These are phyloP conservation scores for Helminthosporium solani DNA, from an alignment of 2,329 filamentous ascomycete species.

Conservation along the genomic window DNA sequence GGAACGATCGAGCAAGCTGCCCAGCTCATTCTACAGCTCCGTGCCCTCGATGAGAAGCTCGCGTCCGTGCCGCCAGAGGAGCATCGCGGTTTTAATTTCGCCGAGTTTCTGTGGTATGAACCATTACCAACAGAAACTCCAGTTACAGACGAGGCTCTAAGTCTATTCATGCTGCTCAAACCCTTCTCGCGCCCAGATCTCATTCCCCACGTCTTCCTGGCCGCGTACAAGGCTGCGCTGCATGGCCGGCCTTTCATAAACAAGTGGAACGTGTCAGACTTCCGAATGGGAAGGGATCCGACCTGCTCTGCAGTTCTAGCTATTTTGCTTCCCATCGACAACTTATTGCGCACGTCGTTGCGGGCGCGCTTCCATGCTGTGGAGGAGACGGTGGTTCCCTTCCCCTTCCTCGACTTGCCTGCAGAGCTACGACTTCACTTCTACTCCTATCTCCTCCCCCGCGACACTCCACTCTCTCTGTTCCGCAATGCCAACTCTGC, in stretches of 20 bases:
- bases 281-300: conserved; percentile 15
- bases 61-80: conserved; percentile 1
- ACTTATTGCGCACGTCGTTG: conserved; percentile 19
- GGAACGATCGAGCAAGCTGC: conserved; percentile 18
- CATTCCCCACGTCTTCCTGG: conserved; percentile 19
- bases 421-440: conserved; percentile 25
- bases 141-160: conserved; percentile 14
- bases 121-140: conserved; percentile 2
- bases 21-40: conserved; percentile 20
- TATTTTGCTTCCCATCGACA: conserved; percentile 19
- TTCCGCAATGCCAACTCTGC: background rate
- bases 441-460: conserved; percentile 20
- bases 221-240: conserved; percentile 19
- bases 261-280: conserved; percentile 9
- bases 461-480: conserved; percentile 10
- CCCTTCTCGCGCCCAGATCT: conserved; percentile 17
- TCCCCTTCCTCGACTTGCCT: conserved; percentile 24
- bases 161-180: conserved; percentile 20
- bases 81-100: conserved; percentile 4
- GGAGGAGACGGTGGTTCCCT: conserved; percentile 19
- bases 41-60: conserved; percentile 19
- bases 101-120: background rate
- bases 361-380: conserved; percentile 9
- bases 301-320: conserved; percentile 24
- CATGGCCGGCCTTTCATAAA: conserved; percentile 19